A percentile compares a stretch with the other conserved stretches of the same genome.
phyloP scores from a whole-genome alignment of 176 grass and related monocot species.

The Aegilops sharonensis region DNA sequence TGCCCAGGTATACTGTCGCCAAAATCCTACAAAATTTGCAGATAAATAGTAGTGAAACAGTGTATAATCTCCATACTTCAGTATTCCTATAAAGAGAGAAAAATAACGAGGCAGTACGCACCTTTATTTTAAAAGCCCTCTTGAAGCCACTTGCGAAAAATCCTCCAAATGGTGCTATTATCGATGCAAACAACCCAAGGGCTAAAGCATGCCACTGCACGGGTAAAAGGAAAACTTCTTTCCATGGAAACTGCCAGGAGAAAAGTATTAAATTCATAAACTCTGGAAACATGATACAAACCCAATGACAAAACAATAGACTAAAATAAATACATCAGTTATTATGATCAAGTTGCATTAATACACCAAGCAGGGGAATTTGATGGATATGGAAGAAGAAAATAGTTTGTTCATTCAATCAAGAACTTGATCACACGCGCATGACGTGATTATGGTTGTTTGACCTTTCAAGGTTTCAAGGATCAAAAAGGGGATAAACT shows the following conservation, averaged over 20 bases:
- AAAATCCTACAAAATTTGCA: constrained; percentile 71
- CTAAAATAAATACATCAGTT: not conserved
- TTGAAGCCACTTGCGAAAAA: constrained; percentile 99
- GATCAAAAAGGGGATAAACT: not conserved
- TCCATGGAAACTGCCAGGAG: constrained; percentile 80
- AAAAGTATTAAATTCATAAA: constrained; percentile 25
- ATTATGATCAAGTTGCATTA: not conserved
- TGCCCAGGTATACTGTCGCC: constrained; percentile 98
- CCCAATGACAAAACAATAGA: not conserved
- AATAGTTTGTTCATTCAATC: not conserved
- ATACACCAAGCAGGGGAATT: not conserved
- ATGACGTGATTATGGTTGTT: not conserved
- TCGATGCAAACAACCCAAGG: constrained; percentile 96
- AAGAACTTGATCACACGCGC: not conserved
- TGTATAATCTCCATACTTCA: not conserved
- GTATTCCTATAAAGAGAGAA: not conserved
- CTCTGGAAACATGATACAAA: not conserved
- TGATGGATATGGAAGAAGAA: not conserved
- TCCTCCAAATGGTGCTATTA: constrained; percentile 99
- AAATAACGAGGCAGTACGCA: constrained; percentile 33
- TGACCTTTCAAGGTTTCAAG: not conserved
- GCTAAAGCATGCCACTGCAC: constrained; percentile 98
- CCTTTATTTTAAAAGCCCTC: constrained; percentile 97
- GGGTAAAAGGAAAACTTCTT: constrained; percentile 79
- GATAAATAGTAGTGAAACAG: constrained; percentile 12